Conservation (phyloP, 306 rosid genomes). For the Hylodesmum podocarpum region DNA sequence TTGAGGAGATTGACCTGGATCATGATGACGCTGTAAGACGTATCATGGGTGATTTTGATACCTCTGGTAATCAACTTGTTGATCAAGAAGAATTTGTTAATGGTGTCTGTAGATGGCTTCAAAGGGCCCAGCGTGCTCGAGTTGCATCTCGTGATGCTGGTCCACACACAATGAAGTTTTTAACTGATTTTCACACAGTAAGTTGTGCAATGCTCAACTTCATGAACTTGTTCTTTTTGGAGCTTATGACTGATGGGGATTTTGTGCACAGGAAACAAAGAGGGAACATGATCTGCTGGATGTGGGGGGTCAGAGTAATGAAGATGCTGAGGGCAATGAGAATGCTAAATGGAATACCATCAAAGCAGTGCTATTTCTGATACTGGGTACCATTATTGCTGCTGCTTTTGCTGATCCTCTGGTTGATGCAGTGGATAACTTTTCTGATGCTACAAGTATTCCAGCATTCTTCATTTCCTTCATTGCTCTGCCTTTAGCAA, state of each 20-base stretch:
- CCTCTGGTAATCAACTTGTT: constrained; percentile 42
- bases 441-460: constrained; percentile 83
- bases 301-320: constrained; percentile 48
- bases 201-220: constrained; percentile 24
- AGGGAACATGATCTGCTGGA: constrained; percentile 71
- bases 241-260: constrained; percentile 9
- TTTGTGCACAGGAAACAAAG: constrained; percentile 61
- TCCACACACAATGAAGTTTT: constrained; percentile 41
- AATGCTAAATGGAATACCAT: constrained; percentile 40
- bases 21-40: constrained; percentile 56
- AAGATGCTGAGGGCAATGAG: constrained; percentile 42
- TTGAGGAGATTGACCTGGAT: constrained; percentile 67
- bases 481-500: constrained; percentile 78
- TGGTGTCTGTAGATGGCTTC: constrained; percentile 71
- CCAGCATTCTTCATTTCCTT: constrained; percentile 97
- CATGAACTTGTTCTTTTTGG: background rate
- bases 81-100: constrained; percentile 49
- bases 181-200: constrained; percentile 58
- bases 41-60: constrained; percentile 67
- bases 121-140: constrained; percentile 36
- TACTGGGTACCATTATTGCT: constrained; percentile 77
- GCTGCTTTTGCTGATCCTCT: constrained; percentile 86
- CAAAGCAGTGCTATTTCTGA: constrained; percentile 62
- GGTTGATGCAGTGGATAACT: constrained; percentile 85
- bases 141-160: constrained; percentile 52